Percentiles rank a stretch among this genome's conserved stretches.
phyloP scores from a whole-genome alignment of 768 basidiomycete species.

The Kwoniella sp. region DNA sequence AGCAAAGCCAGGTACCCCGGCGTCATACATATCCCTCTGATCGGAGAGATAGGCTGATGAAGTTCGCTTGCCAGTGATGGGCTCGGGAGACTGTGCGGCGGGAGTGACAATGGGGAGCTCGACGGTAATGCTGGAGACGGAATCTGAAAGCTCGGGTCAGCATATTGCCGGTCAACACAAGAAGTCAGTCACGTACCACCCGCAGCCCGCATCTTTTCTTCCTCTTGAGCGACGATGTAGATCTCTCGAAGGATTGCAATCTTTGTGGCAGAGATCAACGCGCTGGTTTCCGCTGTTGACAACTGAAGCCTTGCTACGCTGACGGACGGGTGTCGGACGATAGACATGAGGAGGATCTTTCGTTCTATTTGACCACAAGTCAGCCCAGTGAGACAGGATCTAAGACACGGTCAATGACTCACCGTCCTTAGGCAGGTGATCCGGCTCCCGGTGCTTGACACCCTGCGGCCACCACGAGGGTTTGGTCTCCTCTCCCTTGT shows the following conservation, averaged over 20 bases:
- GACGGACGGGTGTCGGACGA: slow-evolving; percentile 42
- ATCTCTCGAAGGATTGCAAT: slow-evolving; percentile 47
- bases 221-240: slow-evolving; percentile 50
- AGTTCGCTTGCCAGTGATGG: background rate
- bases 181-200: slow-evolving; percentile 15
- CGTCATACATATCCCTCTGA: slow-evolving; percentile 34
- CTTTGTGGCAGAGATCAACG: slow-evolving; percentile 44
- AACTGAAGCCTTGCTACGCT: slow-evolving; percentile 47
- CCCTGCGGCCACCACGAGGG: slow-evolving; percentile 52
- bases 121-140: slow-evolving; percentile 22
- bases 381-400: background rate
- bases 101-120: slow-evolving; percentile 33
- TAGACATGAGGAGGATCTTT: slow-evolving; percentile 41
- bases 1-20: background rate
- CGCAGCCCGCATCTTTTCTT: slow-evolving; percentile 37
- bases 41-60: background rate
- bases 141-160: slow-evolving; percentile 10
- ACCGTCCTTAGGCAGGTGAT: slow-evolving; percentile 51
- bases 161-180: background rate
- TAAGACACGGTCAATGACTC: slow-evolving; percentile 18
- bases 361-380: slow-evolving; percentile 48
- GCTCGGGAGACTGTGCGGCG: slow-evolving; percentile 15
- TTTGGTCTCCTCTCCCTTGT: slow-evolving; percentile 49
- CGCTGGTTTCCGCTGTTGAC: slow-evolving; percentile 43
- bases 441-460: slow-evolving; percentile 52